A percentile compares a stretch with the other conserved stretches of the same genome.
phyloP scores from a whole-genome alignment of 1,139 yeast genomes.

The Hyphopichia burtonii region DNA sequence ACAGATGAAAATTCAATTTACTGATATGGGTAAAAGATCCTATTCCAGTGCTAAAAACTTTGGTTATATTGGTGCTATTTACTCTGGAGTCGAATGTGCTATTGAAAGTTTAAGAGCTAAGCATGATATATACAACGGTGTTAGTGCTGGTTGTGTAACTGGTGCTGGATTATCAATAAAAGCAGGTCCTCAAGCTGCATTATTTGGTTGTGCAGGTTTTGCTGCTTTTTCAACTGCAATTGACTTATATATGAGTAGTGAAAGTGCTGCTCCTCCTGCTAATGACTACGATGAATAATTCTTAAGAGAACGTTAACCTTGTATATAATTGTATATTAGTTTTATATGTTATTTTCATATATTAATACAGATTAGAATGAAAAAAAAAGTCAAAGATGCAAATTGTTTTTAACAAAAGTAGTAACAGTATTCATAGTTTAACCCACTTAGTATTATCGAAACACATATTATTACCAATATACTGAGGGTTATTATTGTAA shows the following conservation, averaged over 20 bases:
- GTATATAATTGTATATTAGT: conserved; percentile 3
- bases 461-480: conserved; percentile 13
- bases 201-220: conserved; percentile 94
- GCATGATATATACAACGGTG: conserved; percentile 89
- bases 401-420: conserved; percentile 26
- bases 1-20: conserved; percentile 87
- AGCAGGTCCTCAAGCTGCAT: conserved; percentile 92
- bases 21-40: conserved; percentile 89
- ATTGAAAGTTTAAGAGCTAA: conserved; percentile 86
- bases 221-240: conserved; percentile 96
- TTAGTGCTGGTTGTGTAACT: conserved; percentile 91
- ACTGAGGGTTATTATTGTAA: conserved; percentile 8
- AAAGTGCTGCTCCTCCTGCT: conserved; percentile 79
- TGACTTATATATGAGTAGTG: conserved; percentile 85
- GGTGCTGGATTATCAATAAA: conserved; percentile 90
- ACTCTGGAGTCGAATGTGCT: conserved; percentile 92
- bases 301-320: not conserved
- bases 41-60: conserved; percentile 89
- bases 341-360: not conserved
- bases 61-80: conserved; percentile 91
- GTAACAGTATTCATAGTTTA: conserved; percentile 38
- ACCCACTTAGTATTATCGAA: conserved; percentile 27
- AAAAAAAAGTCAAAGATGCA: not conserved
- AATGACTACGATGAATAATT: conserved; percentile 81
- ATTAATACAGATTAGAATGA: not conserved